Percentiles rank a stretch among this genome's conserved stretches.
phyloP scores from a whole-genome alignment of 345 rosid species.

The Odontarrhena argentea region DNA sequence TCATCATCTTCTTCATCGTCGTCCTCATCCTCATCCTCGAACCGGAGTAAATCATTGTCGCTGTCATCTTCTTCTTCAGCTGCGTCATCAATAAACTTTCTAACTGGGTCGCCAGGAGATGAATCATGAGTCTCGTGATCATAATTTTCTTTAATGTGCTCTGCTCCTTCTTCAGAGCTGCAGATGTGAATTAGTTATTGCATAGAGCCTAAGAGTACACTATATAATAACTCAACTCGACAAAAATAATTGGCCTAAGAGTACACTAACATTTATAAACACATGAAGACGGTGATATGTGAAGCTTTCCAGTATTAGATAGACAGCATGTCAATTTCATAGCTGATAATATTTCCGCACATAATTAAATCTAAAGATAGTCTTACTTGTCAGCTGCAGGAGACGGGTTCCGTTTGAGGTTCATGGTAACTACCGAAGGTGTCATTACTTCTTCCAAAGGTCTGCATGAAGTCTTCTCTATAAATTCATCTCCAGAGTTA shows the following conservation, averaged over 20 bases:
- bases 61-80: conserved; percentile 98
- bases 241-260: conserved; percentile 9
- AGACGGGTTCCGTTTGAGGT: conserved; percentile 67
- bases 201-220: no score
- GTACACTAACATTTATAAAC: not conserved
- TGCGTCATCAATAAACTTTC: conserved; percentile 84
- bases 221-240: not conserved
- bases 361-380: conserved; percentile 16
- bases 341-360: conserved; percentile 1
- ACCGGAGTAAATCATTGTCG: conserved; percentile 70
- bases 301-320: conserved; percentile 6
- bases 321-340: not conserved
- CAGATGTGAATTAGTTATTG: conserved; percentile 23
- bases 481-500: conserved; percentile 49
- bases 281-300: not conserved
- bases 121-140: conserved; percentile 44
- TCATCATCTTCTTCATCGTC: conserved; percentile 75
- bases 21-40: conserved; percentile 71
- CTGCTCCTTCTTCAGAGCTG: conserved; percentile 64
- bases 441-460: conserved; percentile 67
- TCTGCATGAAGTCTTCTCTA: conserved; percentile 53
- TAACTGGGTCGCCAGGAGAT: conserved; percentile 73
- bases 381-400: conserved; percentile 53
- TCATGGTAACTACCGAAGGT: conserved; percentile 70
- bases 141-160: conserved; percentile 60